Evolutionary conservation across 768 basidiomycete species (phyloP).

Genomic region (Kwoniella mangroviensis): DNA sequence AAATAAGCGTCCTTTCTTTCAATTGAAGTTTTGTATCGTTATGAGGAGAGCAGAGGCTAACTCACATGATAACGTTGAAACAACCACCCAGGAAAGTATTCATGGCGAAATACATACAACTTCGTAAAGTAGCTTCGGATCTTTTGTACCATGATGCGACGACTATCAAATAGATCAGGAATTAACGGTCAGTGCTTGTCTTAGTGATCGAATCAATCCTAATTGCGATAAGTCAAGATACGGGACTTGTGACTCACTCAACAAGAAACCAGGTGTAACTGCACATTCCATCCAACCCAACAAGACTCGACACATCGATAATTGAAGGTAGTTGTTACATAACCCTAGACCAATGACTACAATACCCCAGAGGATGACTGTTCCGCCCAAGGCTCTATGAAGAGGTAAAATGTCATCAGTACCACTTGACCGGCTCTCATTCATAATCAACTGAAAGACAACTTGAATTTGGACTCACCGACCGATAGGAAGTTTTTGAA

Average conservation of each 20-base stretch:
- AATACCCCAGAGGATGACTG: slow-evolving; percentile 26
- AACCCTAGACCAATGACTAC: slow-evolving; percentile 22
- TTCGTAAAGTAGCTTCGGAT: slow-evolving; percentile 24
- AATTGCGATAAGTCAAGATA: not conserved
- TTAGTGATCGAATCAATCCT: too few relatives aligned
- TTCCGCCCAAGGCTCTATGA: slow-evolving; percentile 5
- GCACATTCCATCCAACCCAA: slow-evolving; percentile 31
- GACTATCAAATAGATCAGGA: not conserved
- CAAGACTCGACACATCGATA: slow-evolving; percentile 21
- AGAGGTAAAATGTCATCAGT: not conserved
- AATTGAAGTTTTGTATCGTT: not conserved
- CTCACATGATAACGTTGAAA: slow-evolving; percentile 33
- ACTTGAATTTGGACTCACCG: not conserved
- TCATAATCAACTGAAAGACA: too few relatives aligned
- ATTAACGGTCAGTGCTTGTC: too few relatives aligned
- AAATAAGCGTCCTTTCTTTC: too few relatives aligned
- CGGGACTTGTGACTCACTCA: slow-evolving; percentile 8
- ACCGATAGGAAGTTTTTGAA: slow-evolving; percentile 29
- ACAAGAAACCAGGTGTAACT: slow-evolving; percentile 30
- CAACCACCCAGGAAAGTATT: slow-evolving; percentile 25
- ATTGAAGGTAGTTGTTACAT: slow-evolving; percentile 23
- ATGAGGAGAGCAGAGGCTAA: not conserved
- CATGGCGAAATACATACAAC: slow-evolving; percentile 20
- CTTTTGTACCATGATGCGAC: slow-evolving; percentile 30
- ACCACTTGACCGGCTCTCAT: too few relatives aligned